These are phyloP conservation scores for Tardiomyces depauwii DNA, from an alignment of 1,139 yeast genomes.

Conservation along the genomic window DNA sequence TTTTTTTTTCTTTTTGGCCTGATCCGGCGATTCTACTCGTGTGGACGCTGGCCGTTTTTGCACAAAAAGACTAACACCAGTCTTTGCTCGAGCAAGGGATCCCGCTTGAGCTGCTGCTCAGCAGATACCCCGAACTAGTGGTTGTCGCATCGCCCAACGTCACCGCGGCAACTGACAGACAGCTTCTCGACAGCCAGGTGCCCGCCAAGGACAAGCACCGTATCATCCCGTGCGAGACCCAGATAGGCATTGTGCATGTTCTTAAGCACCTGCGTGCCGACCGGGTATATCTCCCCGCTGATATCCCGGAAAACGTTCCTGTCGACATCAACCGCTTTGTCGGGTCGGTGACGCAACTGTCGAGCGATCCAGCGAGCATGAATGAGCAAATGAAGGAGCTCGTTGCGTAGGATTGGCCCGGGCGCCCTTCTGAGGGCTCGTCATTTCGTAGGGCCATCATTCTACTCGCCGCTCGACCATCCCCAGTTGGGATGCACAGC, in stretches of 20 bases:
- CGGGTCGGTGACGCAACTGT: not conserved
- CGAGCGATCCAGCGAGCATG: not conserved
- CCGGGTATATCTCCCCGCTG: conserved; percentile 16
- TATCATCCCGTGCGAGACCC: conserved; percentile 20
- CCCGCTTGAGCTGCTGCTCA: conserved; percentile 6
- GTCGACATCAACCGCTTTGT: conserved; percentile 14
- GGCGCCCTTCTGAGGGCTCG: too few relatives aligned
- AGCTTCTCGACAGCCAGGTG: not conserved
- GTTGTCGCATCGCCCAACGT: conserved; percentile 17
- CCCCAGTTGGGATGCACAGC: too few relatives aligned
- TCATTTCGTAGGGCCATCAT: too few relatives aligned
- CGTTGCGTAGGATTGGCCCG: not conserved
- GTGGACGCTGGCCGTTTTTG: too few relatives aligned
- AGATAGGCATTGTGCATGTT: conserved; percentile 20
- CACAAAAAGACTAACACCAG: not conserved
- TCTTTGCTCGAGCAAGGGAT: not conserved
- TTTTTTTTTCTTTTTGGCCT: not conserved
- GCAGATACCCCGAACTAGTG: conserved; percentile 15
- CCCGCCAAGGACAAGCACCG: conserved; percentile 7
- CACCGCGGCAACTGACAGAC: conserved; percentile 5
- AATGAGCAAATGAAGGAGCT: not conserved
- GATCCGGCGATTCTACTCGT: not conserved
- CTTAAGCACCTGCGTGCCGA: conserved; percentile 21
- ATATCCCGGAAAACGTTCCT: conserved; percentile 7
- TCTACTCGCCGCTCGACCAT: too few relatives aligned